These are phyloP conservation scores for Alisma plantagoaquatica DNA, from an alignment of 106 monocot genomes.

Conservation along the genomic window DNA sequence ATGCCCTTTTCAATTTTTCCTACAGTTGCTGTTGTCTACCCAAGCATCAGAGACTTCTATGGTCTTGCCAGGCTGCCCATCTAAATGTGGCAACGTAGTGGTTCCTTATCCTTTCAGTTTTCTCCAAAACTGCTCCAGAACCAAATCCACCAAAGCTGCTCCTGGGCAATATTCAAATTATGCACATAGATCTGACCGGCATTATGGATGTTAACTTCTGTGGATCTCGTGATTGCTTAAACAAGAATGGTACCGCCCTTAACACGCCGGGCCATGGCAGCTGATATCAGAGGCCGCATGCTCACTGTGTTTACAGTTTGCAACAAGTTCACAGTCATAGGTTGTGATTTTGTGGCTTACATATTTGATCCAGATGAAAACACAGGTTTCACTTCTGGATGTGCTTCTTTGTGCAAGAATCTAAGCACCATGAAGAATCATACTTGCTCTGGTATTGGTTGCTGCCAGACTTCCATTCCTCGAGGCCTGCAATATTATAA, in stretches of 20 bases:
- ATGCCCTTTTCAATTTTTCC: too few species aligned
- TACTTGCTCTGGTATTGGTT: conserved; percentile 38
- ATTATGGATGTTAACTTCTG: neutral
- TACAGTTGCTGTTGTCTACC: too few species aligned
- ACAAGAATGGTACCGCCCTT: neutral
- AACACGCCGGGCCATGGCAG: neutral
- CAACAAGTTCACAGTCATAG: conserved; percentile 7
- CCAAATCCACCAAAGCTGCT: neutral
- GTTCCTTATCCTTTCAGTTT: conserved; percentile 13
- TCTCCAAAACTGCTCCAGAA: conserved; percentile 1
- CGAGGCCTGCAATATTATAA: conserved; percentile 5
- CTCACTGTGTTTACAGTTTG: neutral
- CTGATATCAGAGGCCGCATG: neutral
- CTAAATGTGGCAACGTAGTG: conserved; percentile 1
- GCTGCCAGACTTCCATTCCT: conserved; percentile 39
- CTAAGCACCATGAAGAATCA: conserved; percentile 7
- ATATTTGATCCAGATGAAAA: neutral
- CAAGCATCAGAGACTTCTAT: too few species aligned
- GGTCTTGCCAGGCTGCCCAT: too few species aligned
- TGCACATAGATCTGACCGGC: neutral
- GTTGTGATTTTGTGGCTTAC: conserved; percentile 3
- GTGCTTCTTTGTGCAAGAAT: conserved; percentile 25
- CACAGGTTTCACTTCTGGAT: conserved; percentile 23
- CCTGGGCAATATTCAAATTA: neutral
- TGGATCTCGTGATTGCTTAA: conserved; percentile 5